A percentile compares a stretch with the other conserved stretches of the same genome.
These are phyloP conservation scores for Knufia fluminis DNA, from an alignment of 2,329 filamentous ascomycete species.

Conservation along the genomic window DNA sequence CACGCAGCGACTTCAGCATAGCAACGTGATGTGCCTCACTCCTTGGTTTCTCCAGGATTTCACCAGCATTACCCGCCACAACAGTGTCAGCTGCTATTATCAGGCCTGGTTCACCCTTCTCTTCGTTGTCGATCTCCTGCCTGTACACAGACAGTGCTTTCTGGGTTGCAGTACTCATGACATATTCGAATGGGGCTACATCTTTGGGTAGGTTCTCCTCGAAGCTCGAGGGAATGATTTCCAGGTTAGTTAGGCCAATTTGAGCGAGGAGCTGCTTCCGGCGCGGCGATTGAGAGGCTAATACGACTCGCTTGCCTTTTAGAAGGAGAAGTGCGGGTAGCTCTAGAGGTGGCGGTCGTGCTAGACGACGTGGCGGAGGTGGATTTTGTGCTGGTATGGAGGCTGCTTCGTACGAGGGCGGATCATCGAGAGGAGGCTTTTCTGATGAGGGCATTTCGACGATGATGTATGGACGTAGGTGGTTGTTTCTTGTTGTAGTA, in stretches of 20 bases:
- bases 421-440: conserved; percentile 11
- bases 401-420: conserved; percentile 21
- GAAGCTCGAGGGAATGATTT: conserved; percentile 72
- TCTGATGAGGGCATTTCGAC: neutral
- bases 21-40: conserved; percentile 69
- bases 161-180: conserved; percentile 70
- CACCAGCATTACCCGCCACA: conserved; percentile 65
- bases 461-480: neutral
- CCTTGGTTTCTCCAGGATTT: conserved; percentile 83
- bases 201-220: conserved; percentile 78
- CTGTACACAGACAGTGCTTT: conserved; percentile 71
- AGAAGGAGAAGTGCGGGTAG: conserved; percentile 72
- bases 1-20: conserved; percentile 75
- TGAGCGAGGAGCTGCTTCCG: conserved; percentile 68
- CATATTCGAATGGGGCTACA: conserved; percentile 76
- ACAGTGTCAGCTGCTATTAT: conserved; percentile 89
- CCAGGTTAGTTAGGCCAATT: conserved; percentile 71
- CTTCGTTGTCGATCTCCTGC: conserved; percentile 47
- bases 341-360: conserved; percentile 50
- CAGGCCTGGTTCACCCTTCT: conserved; percentile 62
- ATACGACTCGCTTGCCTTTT: conserved; percentile 69
- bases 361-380: conserved; percentile 16
- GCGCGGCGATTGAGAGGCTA: conserved; percentile 82
- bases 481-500: neutral
- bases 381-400: conserved; percentile 13